A percentile compares a stretch with the other conserved stretches of the same genome.
phyloP scores from a whole-genome alignment of 345 rosid genomes.

The Clarkia xantiana region DNA sequence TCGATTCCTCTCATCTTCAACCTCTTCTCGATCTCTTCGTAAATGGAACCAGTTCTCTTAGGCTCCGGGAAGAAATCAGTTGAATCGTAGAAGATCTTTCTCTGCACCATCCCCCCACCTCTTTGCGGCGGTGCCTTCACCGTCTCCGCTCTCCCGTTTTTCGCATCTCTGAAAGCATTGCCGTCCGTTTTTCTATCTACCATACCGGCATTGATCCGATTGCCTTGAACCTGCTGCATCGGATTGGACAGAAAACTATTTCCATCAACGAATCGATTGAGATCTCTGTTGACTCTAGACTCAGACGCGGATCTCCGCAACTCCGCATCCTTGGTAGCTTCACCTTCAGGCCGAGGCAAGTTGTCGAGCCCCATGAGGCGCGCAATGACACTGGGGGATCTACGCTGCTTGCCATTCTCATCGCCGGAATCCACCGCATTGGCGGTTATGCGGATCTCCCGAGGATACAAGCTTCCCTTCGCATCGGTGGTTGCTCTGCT shows the following conservation, averaged over 20 bases:
- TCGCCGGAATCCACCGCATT: slow-evolving; percentile 17
- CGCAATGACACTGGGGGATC: slow-evolving; percentile 83
- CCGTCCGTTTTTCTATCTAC: slow-evolving; percentile 9
- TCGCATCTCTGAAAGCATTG: slow-evolving; percentile 11
- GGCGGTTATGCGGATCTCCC: slow-evolving; percentile 53
- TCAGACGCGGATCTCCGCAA: slow-evolving; percentile 94
- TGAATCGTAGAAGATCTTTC: slow-evolving; percentile 54
- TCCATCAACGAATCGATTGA: slow-evolving; percentile 34
- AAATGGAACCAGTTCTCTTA: slow-evolving; percentile 26
- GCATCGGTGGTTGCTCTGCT: slow-evolving; percentile 85
- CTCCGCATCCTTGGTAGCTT: slow-evolving; percentile 30
- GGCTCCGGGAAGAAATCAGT: slow-evolving; percentile 83
- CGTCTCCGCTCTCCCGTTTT: slow-evolving; percentile 30
- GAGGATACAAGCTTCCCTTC: slow-evolving; percentile 70
- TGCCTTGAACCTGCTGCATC: slow-evolving; percentile 16
- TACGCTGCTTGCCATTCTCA: slow-evolving; percentile 26
- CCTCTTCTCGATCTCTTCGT: slow-evolving; percentile 54
- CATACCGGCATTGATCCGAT: slow-evolving; percentile 13
- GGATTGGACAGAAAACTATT: slow-evolving; percentile 31
- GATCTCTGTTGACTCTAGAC: slow-evolving; percentile 56
- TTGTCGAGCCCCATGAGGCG: slow-evolving; percentile 88
- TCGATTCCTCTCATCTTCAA: slow-evolving; percentile 54
- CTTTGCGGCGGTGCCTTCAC: slow-evolving; percentile 23
- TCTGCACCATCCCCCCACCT: slow-evolving; percentile 18
- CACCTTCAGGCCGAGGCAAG: slow-evolving; percentile 38